phyloP scores from a whole-genome alignment of 768 basidiomycete genomes.

The Mycena vitilis region DNA sequence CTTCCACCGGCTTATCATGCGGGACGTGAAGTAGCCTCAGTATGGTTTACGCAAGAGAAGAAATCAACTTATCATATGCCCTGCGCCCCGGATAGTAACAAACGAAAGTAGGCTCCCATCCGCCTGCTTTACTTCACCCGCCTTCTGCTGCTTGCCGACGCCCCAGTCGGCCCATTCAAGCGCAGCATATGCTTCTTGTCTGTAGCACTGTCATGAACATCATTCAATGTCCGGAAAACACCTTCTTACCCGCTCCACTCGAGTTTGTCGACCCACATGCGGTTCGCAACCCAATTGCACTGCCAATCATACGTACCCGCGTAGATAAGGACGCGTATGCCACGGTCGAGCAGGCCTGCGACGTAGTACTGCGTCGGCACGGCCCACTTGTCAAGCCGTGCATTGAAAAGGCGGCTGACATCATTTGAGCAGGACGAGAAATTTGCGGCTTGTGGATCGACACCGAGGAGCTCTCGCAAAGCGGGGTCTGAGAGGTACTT shows the following conservation, averaged over 20 bases:
- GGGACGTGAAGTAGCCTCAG: slow-evolving; percentile 61
- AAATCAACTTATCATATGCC: slow-evolving; percentile 66
- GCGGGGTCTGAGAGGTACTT: slow-evolving; percentile 71
- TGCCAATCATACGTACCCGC: slow-evolving; percentile 84
- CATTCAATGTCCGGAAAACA: no score
- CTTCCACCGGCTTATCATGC: slow-evolving; percentile 75
- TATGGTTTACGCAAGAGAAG: slow-evolving; percentile 27
- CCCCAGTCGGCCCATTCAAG: slow-evolving; percentile 70
- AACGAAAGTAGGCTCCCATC: slow-evolving; percentile 50
- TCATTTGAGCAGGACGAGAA: slow-evolving; percentile 67
- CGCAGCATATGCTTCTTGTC: slow-evolving; percentile 60
- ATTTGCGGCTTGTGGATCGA: slow-evolving; percentile 62
- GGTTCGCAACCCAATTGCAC: slow-evolving; percentile 84
- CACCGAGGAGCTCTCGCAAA: slow-evolving; percentile 69
- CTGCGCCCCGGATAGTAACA: slow-evolving; percentile 61
- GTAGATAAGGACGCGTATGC: slow-evolving; percentile 78
- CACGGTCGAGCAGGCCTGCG: slow-evolving; percentile 78
- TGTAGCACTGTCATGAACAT: no score
- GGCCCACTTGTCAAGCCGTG: slow-evolving; percentile 71
- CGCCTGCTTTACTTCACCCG: slow-evolving; percentile 57
- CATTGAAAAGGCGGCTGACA: slow-evolving; percentile 64
- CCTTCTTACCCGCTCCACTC: slow-evolving; percentile 66
- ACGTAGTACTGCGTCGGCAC: slow-evolving; percentile 73
- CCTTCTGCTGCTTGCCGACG: slow-evolving; percentile 53
- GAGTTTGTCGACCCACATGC: slow-evolving; percentile 78